phyloP scores from a whole-genome alignment of 2,329 filamentous ascomycete species.

The Verticillium zaregamsianum region DNA sequence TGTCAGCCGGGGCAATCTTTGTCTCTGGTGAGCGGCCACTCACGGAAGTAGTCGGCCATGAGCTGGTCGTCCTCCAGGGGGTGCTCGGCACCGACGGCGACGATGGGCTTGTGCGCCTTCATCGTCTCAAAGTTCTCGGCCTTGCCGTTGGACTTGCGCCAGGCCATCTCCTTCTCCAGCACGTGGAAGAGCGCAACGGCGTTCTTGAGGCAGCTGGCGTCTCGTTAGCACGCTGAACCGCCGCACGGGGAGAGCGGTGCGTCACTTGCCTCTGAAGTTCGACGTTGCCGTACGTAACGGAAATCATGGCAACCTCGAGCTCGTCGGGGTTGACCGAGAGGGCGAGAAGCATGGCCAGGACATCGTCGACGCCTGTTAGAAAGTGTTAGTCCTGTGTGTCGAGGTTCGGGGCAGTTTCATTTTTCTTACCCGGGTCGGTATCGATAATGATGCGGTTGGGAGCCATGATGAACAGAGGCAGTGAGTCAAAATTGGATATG shows the following conservation, averaged over 20 bases:
- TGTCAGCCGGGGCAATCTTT: not conserved
- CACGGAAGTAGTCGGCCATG: slow-evolving; percentile 84
- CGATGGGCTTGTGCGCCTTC: slow-evolving; percentile 69
- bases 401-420: not conserved
- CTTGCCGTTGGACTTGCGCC: slow-evolving; percentile 67
- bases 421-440: slow-evolving; percentile 72
- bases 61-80: slow-evolving; percentile 80
- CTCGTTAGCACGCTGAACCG: not conserved
- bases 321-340: slow-evolving; percentile 79
- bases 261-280: slow-evolving; percentile 67
- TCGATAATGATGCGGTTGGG: slow-evolving; percentile 86
- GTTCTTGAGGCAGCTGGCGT: slow-evolving; percentile 78
- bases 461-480: slow-evolving; percentile 42
- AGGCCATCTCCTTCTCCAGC: slow-evolving; percentile 81
- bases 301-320: slow-evolving; percentile 79
- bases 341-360: slow-evolving; percentile 82
- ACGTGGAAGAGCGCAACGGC: slow-evolving; percentile 88
- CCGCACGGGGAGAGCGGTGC: slow-evolving; percentile 1
- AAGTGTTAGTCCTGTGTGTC: slow-evolving; percentile 1
- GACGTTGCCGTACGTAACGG: slow-evolving; percentile 91
- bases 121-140: slow-evolving; percentile 70
- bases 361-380: slow-evolving; percentile 74
- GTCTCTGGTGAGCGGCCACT: slow-evolving; percentile 24
- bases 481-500: not conserved
- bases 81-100: slow-evolving; percentile 83